phyloP scores from a whole-genome alignment of 192 early-diverging fungal species.

The Coemansia sp. region DNA sequence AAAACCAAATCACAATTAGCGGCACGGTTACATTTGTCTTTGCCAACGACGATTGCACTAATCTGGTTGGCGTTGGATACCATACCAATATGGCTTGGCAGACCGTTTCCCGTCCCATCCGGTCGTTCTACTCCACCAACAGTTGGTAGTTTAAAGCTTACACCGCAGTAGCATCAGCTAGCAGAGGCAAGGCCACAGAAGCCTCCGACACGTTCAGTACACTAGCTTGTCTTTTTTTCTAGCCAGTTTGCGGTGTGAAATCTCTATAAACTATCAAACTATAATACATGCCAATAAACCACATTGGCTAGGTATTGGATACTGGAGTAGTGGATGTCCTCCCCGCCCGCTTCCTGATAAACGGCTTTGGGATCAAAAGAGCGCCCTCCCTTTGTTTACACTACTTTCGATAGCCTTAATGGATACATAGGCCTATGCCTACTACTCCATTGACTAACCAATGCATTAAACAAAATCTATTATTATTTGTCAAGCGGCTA shows the following conservation, averaged over 20 bases:
- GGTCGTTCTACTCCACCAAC: conserved; percentile 5
- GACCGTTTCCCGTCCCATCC: background rate
- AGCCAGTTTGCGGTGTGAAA: background rate
- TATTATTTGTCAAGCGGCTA: too few species aligned
- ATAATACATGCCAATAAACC: too few species aligned
- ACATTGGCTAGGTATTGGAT: background rate
- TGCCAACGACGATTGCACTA: conserved; percentile 1
- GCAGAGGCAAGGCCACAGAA: background rate
- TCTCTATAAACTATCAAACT: background rate
- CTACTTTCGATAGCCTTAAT: too few species aligned
- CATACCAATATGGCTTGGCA: background rate
- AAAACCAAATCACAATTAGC: background rate
- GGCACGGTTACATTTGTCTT: background rate
- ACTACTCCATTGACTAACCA: too few species aligned
- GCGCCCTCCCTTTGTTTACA: too few species aligned
- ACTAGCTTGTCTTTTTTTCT: background rate
- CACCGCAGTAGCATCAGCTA: background rate
- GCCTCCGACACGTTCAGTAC: background rate
- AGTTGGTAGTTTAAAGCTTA: background rate
- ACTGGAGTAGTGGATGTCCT: too few species aligned
- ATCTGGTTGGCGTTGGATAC: background rate
- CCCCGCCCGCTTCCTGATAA: too few species aligned
- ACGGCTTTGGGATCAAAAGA: too few species aligned
- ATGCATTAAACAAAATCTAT: too few species aligned
- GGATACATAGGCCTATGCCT: too few species aligned